These are phyloP conservation scores for Cercospora beticola DNA, from an alignment of 2,329 filamentous ascomycete genomes.

Conservation along the genomic window DNA sequence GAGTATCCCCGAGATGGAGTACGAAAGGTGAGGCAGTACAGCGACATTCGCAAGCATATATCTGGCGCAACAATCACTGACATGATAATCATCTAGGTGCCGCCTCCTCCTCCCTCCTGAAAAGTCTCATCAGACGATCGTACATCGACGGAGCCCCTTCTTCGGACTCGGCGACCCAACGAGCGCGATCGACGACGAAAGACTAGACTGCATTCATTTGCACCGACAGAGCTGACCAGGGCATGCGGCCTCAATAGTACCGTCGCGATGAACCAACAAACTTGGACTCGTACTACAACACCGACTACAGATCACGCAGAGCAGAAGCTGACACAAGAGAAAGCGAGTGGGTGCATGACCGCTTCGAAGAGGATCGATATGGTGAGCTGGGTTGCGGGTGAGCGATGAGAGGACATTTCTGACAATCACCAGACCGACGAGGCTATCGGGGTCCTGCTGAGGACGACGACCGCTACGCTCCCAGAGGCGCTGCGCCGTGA, in stretches of 20 bases:
- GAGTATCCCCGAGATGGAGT: constrained; percentile 76
- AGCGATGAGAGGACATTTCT: not conserved
- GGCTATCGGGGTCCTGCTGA: constrained; percentile 22
- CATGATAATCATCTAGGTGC: constrained; percentile 38
- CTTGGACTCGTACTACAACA: constrained; percentile 63
- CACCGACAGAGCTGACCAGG: constrained; percentile 40
- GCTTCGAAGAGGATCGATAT: constrained; percentile 38
- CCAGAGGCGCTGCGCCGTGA: constrained; percentile 21
- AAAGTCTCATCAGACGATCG: constrained; percentile 35
- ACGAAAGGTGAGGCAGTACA: constrained; percentile 68
- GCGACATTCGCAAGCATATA: no score
- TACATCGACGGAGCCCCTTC: constrained; percentile 20
- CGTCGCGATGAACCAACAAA: constrained; percentile 45
- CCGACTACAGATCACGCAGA: constrained; percentile 8
- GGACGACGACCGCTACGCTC: constrained; percentile 29
- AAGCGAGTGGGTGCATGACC: constrained; percentile 83
- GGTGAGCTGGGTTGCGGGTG: constrained; percentile 10
- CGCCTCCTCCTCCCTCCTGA: constrained; percentile 42
- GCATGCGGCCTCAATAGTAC: constrained; percentile 35
- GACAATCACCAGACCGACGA: constrained; percentile 20
- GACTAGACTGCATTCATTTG: constrained; percentile 13
- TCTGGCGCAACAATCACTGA: constrained; percentile 63
- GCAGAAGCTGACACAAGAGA: constrained; percentile 25
- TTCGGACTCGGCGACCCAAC: constrained; percentile 26
- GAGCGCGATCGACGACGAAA: constrained; percentile 21